Base-by-base conservation (phyloP, 768 basidiomycete genomes). In the Pleurotus cornucopiae region DNA sequence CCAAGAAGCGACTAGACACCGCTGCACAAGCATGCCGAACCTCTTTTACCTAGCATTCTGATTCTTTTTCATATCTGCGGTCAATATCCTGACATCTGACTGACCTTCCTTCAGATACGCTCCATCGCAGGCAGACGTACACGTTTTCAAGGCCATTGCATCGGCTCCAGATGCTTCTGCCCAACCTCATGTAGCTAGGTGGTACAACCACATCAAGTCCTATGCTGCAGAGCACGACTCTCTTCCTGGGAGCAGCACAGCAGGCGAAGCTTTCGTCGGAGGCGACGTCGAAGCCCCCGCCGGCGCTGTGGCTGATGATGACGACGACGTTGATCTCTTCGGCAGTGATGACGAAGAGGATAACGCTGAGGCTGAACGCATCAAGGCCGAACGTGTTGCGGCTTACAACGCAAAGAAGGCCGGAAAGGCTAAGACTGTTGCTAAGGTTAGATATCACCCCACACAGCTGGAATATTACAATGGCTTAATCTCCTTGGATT, bases 401-500 rank as follows among this genome's bases (percentile, higher is more conserved):
- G 91, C 85, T 44, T 99, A 99, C 76, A 84, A 91, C 60, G 90
- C 79, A 49, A 96, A 91, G 81, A 98, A 98, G 77, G 94, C 92
- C 20, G 78, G 75, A 68, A 98, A 96, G 75, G 81, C 86, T 61
- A 94, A 97, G 79, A 76, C 89, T 38, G 73, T 81, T 49, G 94
- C 94, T 66, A 98, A 98, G 83, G 91, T 91, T 37, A 45, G 76
- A 40, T 43, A 53, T 43, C 23, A 25, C 23, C 5, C 30, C 0
- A 34, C 7, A 11, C 30, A 34, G 30, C 30, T 34, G 3, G 11
- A 34, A 11, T 9, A 9, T 25, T 5, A 5, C 23, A 25, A 1
- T 9, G 30, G 11, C 11, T 11, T 46, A 26, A 37, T 30, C 20
- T 9, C 47, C 39, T 11, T 7, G 3, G 30, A 34, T 11, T 23